Base-by-base conservation (phyloP, 352 stramenopile species). In the Stramenopiles sp. region DNA sequence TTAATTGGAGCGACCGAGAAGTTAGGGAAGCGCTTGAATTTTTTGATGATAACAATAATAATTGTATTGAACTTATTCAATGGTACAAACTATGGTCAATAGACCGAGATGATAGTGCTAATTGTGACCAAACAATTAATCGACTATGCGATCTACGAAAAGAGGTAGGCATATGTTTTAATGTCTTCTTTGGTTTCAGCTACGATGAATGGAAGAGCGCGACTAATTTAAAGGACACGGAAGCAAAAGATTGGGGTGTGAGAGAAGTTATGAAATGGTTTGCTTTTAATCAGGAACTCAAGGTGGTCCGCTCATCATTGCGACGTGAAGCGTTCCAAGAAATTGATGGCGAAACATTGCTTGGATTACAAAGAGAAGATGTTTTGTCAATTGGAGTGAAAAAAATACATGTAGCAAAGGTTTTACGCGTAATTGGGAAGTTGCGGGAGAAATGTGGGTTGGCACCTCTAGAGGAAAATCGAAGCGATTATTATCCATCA, bases 231-330 rank as follows among this genome's bases (percentile, higher is more conserved):
- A 4, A 14, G 30, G 71, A 78, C 1, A 8, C 4, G 71, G 31
- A 78, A 78, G 71, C 71, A 33, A 31, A 78, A 78, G 30, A 78
- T 31, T 78, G 71, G 71, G 31, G 71, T 14, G 71, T 14, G 22
- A 31, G 31, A 78, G 71, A 78, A 78, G 71, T 78, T 8, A 78
- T 78, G 71, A 78, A 78, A 33, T 78, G 71, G 71, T 78, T 78
- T 78, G 71, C 71, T 14, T 78, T 78, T 14, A 78, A 31, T 78
- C 30, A 31, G 22, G 71, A 78, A 33, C 14, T 78, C 4, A 78
- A 78, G 14, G 71, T 78, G 4, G 71, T 78, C 31, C 71, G 71
- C 4, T 31, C 71, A 33, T 33, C 71, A 8, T 8, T 78, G 4
- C 30, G 31, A 14, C 71, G 71, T 14, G 71, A 78, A 31, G 31